Conservation (phyloP, 352 stramenopile species). For the Globisporangium middletonii region DNA sequence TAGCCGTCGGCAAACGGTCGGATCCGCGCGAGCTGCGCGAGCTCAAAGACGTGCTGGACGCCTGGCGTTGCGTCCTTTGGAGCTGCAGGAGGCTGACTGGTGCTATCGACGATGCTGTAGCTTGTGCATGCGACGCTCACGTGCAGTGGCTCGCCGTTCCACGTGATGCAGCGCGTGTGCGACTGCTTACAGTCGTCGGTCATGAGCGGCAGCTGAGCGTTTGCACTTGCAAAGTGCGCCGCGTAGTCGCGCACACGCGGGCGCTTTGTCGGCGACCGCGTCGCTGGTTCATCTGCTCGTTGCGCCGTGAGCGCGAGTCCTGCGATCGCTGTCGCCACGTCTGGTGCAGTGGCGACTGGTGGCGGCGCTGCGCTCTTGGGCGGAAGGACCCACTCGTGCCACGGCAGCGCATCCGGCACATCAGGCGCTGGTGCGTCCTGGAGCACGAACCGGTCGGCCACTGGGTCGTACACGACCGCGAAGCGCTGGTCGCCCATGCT, state of each 20-base stretch:
- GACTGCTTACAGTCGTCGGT: not conserved
- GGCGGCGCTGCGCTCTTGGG: slow-evolving; percentile 10
- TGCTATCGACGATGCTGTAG: too few species aligned
- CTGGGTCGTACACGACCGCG: slow-evolving; percentile 37
- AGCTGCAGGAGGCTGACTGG: not conserved
- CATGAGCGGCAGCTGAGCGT: not conserved
- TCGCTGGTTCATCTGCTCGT: not conserved
- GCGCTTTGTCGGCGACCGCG: slow-evolving; percentile 16
- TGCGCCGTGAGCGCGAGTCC: too few species aligned
- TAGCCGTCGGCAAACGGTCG: slow-evolving; percentile 42
- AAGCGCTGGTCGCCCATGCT: slow-evolving; percentile 15
- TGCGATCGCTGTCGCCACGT: too few species aligned
- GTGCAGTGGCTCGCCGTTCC: slow-evolving; percentile 32
- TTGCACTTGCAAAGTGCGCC: slow-evolving; percentile 21
- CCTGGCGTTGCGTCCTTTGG: slow-evolving; percentile 4
- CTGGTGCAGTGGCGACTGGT: not conserved
- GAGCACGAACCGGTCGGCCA: slow-evolving; percentile 44
- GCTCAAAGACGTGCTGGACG: slow-evolving; percentile 30
- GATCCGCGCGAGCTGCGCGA: slow-evolving; percentile 40
- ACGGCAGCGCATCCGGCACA: slow-evolving; percentile 14
- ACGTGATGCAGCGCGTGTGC: slow-evolving; percentile 13
- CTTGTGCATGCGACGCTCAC: slow-evolving; percentile 19
- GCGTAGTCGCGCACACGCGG: slow-evolving; percentile 24
- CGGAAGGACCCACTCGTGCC: slow-evolving; percentile 31
- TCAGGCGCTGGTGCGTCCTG: slow-evolving; percentile 15